Percentiles rank a stretch among this genome's conserved stretches.
Evolutionary conservation across 129 eudicot genomes (phyloP).

Genomic region (Centella asiatica): DNA sequence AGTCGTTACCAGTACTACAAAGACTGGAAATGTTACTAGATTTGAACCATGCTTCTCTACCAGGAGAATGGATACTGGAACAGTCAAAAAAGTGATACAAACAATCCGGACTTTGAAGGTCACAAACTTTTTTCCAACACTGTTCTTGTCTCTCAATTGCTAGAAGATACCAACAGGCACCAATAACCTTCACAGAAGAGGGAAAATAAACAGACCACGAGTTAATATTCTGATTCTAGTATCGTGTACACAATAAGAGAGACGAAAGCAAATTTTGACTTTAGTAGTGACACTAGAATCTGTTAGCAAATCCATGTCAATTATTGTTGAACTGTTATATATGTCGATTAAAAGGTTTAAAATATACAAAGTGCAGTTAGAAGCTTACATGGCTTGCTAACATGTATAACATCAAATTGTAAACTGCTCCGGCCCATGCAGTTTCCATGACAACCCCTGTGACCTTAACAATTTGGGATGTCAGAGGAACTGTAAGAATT

Average conservation of each 20-base stretch:
- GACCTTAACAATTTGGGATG: slow-evolving; percentile 55
- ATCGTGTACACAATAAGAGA: neutral
- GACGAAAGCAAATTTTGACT: neutral
- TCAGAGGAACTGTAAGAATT: slow-evolving; percentile 45
- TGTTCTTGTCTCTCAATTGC: slow-evolving; percentile 63
- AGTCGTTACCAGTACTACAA: slow-evolving; percentile 34
- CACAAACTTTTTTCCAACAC: slow-evolving; percentile 70
- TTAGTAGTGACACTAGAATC: neutral
- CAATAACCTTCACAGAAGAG: slow-evolving; percentile 43
- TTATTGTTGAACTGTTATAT: neutral
- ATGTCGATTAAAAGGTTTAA: no score
- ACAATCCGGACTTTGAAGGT: slow-evolving; percentile 38
- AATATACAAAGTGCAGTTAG: no score
- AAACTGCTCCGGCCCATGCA: slow-evolving; percentile 74
- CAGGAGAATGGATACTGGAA: slow-evolving; percentile 23
- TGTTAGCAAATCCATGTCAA: neutral
- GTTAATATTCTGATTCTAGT: neutral
- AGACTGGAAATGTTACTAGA: slow-evolving; percentile 41
- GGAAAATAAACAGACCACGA: neutral
- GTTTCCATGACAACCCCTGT: slow-evolving; percentile 60
- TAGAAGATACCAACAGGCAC: slow-evolving; percentile 68
- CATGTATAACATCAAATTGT: slow-evolving; percentile 53
- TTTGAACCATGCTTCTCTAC: slow-evolving; percentile 40
- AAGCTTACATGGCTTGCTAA: slow-evolving; percentile 81
- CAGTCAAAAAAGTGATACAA: slow-evolving; percentile 45